Evolutionary conservation across 345 rosid genomes (phyloP), one percentile per base, ranked within the genome.

Genomic region (Sisymbrium irio): DNA sequence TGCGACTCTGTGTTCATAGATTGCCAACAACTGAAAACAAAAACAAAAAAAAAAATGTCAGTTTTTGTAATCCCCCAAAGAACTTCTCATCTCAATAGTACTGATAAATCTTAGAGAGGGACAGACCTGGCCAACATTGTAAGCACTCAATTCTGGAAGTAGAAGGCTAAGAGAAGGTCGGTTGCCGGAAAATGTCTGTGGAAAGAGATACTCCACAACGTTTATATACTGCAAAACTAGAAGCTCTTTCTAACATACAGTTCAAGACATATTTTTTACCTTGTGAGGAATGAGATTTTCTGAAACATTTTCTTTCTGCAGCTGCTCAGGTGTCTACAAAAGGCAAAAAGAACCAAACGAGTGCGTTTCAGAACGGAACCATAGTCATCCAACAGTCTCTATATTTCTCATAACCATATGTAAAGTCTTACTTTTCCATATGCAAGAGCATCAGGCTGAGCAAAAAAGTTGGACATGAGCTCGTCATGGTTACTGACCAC

Each of bases 381-480:
- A 13, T 70, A 11, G 61, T 63, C 67, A 62, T 3, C 15, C 6
- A 69, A 25, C 58, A 69, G 35, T 44, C 32, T 28, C 37, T 47
- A 36, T 55, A 44, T 69, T 13, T 25, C 17, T 30, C 46, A 54
- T 30, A 33, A 53, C 20, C 47, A 61, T 55, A 63, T 62, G 64
- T 54, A 33, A 74, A 45, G 15, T 42, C 73, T 69, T 85, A 92
- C 99, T 96, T 90, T 95, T 72, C 98, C 99, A 72, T 84, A 90
- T n/a, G 99, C 99, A 39, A 95, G 91, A 49, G 98, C 99, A 87
- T 95, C 98, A 19, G 98, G 96, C 80, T 95, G 96, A 40, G 99
- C 99, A 53, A 92, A 95, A 77, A 95, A 95, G 92, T 95, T 95
- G 46, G 98, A 92, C 99, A 92, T 90, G 71, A 95, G 97, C 80